A percentile compares a stretch with the other conserved stretches of the same genome.
Evolutionary conservation across 139 green algal species (phyloP).

Genomic region (Micractinium conductrix): DNA sequence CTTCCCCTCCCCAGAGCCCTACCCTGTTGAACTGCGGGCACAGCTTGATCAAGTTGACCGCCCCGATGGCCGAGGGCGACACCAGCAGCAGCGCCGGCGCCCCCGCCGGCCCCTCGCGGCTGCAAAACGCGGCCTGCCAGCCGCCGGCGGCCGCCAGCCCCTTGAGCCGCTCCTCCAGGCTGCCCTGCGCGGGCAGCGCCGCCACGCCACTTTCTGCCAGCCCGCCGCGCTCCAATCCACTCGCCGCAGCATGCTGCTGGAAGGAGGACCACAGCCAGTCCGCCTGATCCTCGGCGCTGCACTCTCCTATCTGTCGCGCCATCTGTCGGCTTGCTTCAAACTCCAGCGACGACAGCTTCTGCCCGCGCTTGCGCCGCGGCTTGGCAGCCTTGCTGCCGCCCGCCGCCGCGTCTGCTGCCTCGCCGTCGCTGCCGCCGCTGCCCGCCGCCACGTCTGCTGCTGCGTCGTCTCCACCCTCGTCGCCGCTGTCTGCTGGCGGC

Average conservation of each 20-base stretch:
- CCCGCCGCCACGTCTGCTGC: not conserved
- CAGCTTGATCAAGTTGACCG: constrained; percentile 35
- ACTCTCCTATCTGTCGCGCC: constrained; percentile 15
- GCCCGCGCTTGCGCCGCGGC: constrained; percentile 6
- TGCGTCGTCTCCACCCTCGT: not conserved
- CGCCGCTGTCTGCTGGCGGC: not conserved
- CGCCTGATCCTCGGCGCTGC: constrained; percentile 25
- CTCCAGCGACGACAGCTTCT: constrained; percentile 29
- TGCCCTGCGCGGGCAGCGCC: not conserved
- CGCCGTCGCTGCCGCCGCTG: not conserved
- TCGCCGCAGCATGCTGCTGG: constrained; percentile 30
- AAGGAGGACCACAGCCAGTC: constrained; percentile 37
- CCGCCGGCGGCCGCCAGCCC: not conserved
- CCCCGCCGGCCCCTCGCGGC: not conserved
- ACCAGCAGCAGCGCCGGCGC: constrained; percentile 35
- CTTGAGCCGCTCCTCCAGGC: constrained; percentile 36
- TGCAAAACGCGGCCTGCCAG: constrained; percentile 18
- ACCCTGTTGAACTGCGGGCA: constrained; percentile 27
- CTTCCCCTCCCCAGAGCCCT: too few relatives aligned
- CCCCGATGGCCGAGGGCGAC: constrained; percentile 21
- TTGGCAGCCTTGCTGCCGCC: not conserved
- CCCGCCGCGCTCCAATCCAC: constrained; percentile 32
- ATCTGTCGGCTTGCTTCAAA: constrained; percentile 34
- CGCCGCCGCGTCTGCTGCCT: not conserved
- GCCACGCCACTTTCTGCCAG: not conserved